phyloP scores from a whole-genome alignment of 2,329 filamentous ascomycete genomes.

The Dactylonectria macrodidyma region DNA sequence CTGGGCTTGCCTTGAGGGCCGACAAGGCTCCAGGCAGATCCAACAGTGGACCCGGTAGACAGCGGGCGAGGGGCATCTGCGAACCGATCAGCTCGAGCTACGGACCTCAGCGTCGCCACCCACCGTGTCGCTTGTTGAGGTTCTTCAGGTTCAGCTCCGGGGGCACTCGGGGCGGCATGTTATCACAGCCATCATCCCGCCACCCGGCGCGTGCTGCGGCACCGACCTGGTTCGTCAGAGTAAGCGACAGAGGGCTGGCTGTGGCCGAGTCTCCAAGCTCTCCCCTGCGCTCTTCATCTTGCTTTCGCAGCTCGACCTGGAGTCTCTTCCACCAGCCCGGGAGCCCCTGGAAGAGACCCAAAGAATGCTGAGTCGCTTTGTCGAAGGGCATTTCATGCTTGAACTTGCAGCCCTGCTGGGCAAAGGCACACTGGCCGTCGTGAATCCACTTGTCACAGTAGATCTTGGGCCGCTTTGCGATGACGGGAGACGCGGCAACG shows the following conservation, averaged over 20 bases:
- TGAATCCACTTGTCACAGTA: conserved; percentile 95
- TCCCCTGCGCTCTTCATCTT: conserved; percentile 37
- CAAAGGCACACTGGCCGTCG: conserved; percentile 87
- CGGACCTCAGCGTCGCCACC: background rate
- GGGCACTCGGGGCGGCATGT: background rate
- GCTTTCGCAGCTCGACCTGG: conserved; percentile 59
- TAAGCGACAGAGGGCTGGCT: background rate
- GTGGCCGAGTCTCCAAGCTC: conserved; percentile 8
- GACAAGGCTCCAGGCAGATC: conserved; percentile 48
- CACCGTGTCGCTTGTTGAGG: conserved; percentile 11
- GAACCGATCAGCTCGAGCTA: background rate
- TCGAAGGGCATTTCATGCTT: conserved; percentile 92
- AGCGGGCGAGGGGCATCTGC: conserved; percentile 23
- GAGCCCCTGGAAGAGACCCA: conserved; percentile 80
- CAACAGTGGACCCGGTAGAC: background rate
- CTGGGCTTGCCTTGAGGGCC: conserved; percentile 52
- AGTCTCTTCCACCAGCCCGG: conserved; percentile 73
- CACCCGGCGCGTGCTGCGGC: conserved; percentile 5
- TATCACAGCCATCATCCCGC: conserved; percentile 9
- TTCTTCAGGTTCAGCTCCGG: background rate
- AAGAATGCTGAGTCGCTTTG: conserved; percentile 72
- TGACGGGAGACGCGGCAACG: conserved; percentile 52
- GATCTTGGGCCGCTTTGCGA: conserved; percentile 71
- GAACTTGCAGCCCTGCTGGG: conserved; percentile 88
- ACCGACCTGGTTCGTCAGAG: background rate